A percentile compares a stretch with the other conserved stretches of the same genome.
These are phyloP conservation scores for Rhizomucor miehei DNA, from an alignment of 371 early-diverging fungal genomes.

Conservation along the genomic window DNA sequence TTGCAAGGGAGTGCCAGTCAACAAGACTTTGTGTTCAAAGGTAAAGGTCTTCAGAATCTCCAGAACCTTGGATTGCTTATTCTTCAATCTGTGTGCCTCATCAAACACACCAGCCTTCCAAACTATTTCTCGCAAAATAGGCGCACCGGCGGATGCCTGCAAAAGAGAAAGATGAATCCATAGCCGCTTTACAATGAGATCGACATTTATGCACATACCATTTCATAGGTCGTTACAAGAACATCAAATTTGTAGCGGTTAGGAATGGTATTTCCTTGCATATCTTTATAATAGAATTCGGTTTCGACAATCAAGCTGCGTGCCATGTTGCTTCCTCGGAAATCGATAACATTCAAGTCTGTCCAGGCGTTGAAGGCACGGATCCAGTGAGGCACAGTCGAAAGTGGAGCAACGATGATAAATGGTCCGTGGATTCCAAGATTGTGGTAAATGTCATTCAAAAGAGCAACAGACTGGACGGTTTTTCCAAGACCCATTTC, in stretches of 20 bases:
- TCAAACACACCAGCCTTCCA: conserved; percentile 92
- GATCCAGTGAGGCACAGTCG: conserved; percentile 73
- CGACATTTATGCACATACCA: conserved; percentile 46
- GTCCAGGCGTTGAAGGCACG: conserved; percentile 80
- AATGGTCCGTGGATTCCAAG: conserved; percentile 66
- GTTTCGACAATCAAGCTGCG: conserved; percentile 65
- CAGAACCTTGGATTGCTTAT: conserved; percentile 59
- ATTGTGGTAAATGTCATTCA: conserved; percentile 64
- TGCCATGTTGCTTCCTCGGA: conserved; percentile 60
- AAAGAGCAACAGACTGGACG: conserved; percentile 75
- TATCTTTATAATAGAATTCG: conserved; percentile 70
- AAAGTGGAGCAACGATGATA: conserved; percentile 77
- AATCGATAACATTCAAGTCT: conserved; percentile 72
- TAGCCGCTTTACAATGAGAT: neutral
- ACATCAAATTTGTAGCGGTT: conserved; percentile 78
- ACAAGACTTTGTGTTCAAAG: conserved; percentile 44
- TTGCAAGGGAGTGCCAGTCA: conserved; percentile 83
- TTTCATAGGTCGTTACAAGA: conserved; percentile 85
- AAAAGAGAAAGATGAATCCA: neutral
- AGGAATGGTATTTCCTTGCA: conserved; percentile 44
- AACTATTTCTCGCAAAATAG: conserved; percentile 73
- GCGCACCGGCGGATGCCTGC: conserved; percentile 57
- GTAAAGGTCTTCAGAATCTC: conserved; percentile 42
- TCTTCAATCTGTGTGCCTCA: conserved; percentile 97
- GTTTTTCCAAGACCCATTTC: conserved; percentile 85